Base-by-base conservation (phyloP, 768 basidiomycete genomes). In the Termitomyces sp. region DNA sequence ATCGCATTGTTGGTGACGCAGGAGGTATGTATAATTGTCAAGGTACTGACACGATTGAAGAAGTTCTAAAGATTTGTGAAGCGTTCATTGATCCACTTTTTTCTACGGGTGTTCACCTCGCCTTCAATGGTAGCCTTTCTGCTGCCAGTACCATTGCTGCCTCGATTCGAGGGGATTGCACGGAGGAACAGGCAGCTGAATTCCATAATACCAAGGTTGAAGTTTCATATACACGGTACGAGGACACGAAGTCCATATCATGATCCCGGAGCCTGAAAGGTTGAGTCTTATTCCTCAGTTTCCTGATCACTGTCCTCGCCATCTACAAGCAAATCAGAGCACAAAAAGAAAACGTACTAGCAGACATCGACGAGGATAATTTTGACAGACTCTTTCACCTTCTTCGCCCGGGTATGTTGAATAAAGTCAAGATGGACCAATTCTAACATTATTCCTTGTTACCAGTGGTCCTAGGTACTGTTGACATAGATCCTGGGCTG, bases 381-480 rank as follows among this genome's bases (percentile, higher is more conserved):
- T 78, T 75, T 53, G 77, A 78, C 61, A 65, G 65, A 50, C 74
- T 75, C 5, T 78, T 78, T 59, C 63, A 66, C 37, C 66, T 72
- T 61, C 64, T 77, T 37, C 61, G 75, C 24, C 76, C 51, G 16
- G 36, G 51, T 39, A 24, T 24, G 34, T 37, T 22, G 24, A 15
- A 36, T 34, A 9, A 26, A 7, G 18, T 15, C 8, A 51, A 36
- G 4, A 37, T 37, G 3, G 13, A 9, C 22, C 22, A 31, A 16
- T 29, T 4, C 15, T 53, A 5, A 39, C 13, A 7, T 13, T 20
- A n/a, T 28, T 5, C 16, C 26, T 20, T 29, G 29, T 29, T 20
- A 13, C 2, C 29, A 48, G 82, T 83, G n/a, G 82, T 84, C 28
- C 82, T 83, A 59, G 82, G 82, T 10, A 72, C 72, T 28, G 77